phyloP scores from a whole-genome alignment of 345 rosid genomes.

The Salix caprea region DNA sequence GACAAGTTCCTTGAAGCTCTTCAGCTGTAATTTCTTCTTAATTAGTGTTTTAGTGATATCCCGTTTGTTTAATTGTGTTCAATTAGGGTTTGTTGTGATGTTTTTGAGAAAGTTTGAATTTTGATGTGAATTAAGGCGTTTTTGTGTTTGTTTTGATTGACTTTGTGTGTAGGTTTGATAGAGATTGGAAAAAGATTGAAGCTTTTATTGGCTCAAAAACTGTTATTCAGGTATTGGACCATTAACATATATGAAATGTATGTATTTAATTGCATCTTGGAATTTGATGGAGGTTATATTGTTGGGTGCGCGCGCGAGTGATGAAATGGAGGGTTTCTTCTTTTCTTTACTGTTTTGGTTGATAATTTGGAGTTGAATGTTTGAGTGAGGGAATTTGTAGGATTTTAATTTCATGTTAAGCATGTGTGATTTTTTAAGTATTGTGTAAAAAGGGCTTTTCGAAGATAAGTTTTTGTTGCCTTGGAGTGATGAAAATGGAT shows the following conservation, averaged over 20 bases:
- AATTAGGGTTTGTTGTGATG: neutral
- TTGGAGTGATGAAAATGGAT: neutral
- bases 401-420: neutral
- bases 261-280: neutral
- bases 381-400: neutral
- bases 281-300: neutral
- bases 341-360: neutral
- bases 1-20: slow-evolving; percentile 96
- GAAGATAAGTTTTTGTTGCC: neutral
- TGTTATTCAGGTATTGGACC: slow-evolving; percentile 67
- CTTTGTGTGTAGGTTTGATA: slow-evolving; percentile 54
- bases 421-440: neutral
- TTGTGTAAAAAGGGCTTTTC: neutral
- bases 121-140: neutral
- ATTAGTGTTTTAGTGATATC: neutral
- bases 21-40: slow-evolving; percentile 49
- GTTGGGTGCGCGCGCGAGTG: neutral
- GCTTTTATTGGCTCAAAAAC: slow-evolving; percentile 93
- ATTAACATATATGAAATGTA: neutral
- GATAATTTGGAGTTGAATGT: neutral
- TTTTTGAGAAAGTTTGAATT: neutral
- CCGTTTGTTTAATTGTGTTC: neutral
- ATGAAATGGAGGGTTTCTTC: neutral
- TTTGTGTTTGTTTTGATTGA: neutral
- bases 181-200: slow-evolving; percentile 97